Evolutionary conservation across 768 basidiomycete genomes (phyloP).

Genomic region (Suillus sp.): DNA sequence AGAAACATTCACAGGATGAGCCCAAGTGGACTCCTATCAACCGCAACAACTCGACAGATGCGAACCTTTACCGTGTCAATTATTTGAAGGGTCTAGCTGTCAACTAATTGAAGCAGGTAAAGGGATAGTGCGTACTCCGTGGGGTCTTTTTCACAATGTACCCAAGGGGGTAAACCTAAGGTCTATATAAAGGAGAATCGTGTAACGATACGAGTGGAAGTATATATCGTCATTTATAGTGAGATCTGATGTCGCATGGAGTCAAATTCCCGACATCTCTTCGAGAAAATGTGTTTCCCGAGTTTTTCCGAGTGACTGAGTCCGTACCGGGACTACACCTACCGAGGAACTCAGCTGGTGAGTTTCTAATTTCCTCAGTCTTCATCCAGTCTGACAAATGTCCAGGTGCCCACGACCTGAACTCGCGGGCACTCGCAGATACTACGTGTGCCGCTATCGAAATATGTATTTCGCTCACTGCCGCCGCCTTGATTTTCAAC

Average conservation of each 20-base stretch:
- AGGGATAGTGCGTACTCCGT: neutral
- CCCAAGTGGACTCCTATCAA: slow-evolving; percentile 88
- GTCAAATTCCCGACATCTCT: no score
- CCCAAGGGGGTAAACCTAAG: neutral
- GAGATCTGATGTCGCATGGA: no score
- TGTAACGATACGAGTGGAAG: neutral
- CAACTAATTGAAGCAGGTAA: slow-evolving; percentile 12
- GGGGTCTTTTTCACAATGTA: neutral
- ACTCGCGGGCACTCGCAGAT: slow-evolving; percentile 23
- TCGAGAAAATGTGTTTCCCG: neutral
- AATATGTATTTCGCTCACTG: slow-evolving; percentile 23
- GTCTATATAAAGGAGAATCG: neutral
- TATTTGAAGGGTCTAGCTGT: slow-evolving; percentile 59
- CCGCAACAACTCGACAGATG: slow-evolving; percentile 61
- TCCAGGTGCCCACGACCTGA: neutral
- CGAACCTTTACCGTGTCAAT: slow-evolving; percentile 58
- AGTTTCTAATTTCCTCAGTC: neutral
- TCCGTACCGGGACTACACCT: neutral
- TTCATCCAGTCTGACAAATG: neutral
- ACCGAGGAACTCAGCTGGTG: neutral
- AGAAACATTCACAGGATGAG: slow-evolving; percentile 61
- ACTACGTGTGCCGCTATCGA: slow-evolving; percentile 27
- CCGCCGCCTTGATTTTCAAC: slow-evolving; percentile 27
- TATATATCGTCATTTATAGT: neutral
- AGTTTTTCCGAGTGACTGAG: neutral